Evolutionary conservation across 108 stramenopile genomes (phyloP).

Genomic region (Cyclotella cryptica): DNA sequence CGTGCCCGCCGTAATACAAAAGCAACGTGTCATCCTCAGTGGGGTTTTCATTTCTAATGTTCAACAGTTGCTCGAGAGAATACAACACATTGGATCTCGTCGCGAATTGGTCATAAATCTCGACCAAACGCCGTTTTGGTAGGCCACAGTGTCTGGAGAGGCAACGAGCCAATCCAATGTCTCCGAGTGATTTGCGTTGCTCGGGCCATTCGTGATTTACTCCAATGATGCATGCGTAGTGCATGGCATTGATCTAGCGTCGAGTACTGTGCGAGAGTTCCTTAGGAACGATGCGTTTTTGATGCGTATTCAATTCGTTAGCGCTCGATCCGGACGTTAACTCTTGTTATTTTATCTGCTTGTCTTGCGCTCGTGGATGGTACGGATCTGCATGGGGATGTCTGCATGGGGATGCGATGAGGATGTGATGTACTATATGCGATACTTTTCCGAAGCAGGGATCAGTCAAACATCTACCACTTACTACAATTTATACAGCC

Average conservation of each 20-base stretch:
- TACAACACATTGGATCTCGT: constrained; percentile 42
- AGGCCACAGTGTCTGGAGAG: constrained; percentile 18
- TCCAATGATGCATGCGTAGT: constrained; percentile 55
- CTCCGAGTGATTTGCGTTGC: constrained; percentile 38
- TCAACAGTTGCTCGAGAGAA: constrained; percentile 33
- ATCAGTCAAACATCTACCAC: no score
- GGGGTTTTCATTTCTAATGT: constrained; percentile 21
- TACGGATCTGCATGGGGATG: no score
- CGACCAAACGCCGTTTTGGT: constrained; percentile 39
- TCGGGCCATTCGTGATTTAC: constrained; percentile 50
- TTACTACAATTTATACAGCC: no score
- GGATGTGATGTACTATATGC: no score
- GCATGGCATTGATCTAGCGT: constrained; percentile 18
- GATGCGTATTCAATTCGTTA: no score
- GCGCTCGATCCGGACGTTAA: no score
- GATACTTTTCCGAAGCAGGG: no score
- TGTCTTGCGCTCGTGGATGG: no score
- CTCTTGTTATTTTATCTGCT: no score
- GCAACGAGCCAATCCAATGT: constrained; percentile 45
- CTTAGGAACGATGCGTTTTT: no score
- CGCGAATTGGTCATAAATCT: constrained; percentile 45
- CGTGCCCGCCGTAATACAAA: constrained; percentile 55
- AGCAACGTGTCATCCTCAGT: constrained; percentile 27
- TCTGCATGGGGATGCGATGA: no score
- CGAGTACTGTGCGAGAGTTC: not conserved